Evolutionary conservation across 1,284 basidiomycete genomes (phyloP).

Genomic region (Moniliophthora roreri): DNA sequence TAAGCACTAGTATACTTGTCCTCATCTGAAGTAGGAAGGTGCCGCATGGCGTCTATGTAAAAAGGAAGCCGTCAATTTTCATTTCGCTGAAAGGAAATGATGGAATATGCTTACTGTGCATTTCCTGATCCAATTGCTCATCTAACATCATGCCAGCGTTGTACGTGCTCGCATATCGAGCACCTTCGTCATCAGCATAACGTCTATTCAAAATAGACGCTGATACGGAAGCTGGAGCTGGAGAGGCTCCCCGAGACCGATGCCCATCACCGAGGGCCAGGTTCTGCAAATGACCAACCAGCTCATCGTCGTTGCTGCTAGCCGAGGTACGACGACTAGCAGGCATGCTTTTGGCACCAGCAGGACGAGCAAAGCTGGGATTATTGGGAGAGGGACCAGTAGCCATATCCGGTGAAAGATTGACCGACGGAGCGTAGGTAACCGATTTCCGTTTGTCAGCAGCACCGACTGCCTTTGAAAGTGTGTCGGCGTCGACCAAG

Average conservation of each 20-base stretch:
- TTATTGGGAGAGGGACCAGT: conserved; percentile 38
- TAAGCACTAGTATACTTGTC: conserved; percentile 74
- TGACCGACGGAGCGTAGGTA: conserved; percentile 76
- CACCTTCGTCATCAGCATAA: conserved; percentile 52
- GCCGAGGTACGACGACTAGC: conserved; percentile 82
- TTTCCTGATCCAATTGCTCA: conserved; percentile 87
- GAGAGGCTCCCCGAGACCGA: conserved; percentile 50
- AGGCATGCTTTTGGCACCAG: conserved; percentile 85
- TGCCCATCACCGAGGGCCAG: conserved; percentile 63
- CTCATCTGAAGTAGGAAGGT: conserved; percentile 89
- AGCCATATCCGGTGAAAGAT: conserved; percentile 66
- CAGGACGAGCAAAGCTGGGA: conserved; percentile 50
- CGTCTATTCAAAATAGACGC: conserved; percentile 52
- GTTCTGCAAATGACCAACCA: conserved; percentile 72
- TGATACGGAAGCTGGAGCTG: conserved; percentile 45
- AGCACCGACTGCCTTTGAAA: conserved; percentile 65
- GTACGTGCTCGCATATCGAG: conserved; percentile 57
- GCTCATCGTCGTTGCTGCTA: conserved; percentile 76
- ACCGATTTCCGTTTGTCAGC: conserved; percentile 82
- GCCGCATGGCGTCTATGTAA: conserved; percentile 80
- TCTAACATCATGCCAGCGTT: conserved; percentile 88
- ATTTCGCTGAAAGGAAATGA: conserved; percentile 3
- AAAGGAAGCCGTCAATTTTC: conserved; percentile 18
- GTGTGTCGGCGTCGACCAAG: conserved; percentile 56
- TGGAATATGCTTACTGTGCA: conserved; percentile 66